A percentile compares a stretch with the other conserved stretches of the same genome.
phyloP scores from a whole-genome alignment of 352 stramenopile species.

The Pythium angustatum region DNA sequence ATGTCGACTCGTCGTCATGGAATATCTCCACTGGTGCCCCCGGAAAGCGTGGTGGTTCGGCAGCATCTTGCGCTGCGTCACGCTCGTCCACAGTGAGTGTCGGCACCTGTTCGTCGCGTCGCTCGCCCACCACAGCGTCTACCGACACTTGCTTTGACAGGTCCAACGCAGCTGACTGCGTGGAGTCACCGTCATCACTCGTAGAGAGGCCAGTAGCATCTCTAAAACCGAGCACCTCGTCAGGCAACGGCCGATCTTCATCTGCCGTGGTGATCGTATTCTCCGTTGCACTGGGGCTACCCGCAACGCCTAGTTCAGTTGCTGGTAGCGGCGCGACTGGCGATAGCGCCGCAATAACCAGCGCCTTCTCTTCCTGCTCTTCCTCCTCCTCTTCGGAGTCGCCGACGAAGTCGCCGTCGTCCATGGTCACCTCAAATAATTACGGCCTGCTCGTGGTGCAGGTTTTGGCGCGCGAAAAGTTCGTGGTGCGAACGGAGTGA shows the following conservation, averaged over 20 bases:
- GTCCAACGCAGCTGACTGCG: not conserved
- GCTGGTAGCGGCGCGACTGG: too few relatives aligned
- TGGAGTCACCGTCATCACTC: not conserved
- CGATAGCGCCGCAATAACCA: too few relatives aligned
- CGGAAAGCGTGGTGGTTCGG: too few relatives aligned
- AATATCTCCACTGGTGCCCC: not conserved
- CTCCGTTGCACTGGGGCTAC: not conserved
- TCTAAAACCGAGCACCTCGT: not conserved
- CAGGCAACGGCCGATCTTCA: not conserved
- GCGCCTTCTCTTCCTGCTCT: not conserved
- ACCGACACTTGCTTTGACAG: too few relatives aligned
- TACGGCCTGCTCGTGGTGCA: not conserved
- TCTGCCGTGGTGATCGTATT: not conserved
- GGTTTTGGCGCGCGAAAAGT: not conserved
- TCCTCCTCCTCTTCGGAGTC: slow-evolving; percentile 31
- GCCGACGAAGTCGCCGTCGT: slow-evolving; percentile 31
- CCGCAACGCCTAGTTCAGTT: not conserved
- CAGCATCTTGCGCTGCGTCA: not conserved
- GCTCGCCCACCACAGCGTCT: too few relatives aligned
- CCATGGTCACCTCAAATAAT: slow-evolving; percentile 13
- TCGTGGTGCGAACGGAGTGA: not conserved
- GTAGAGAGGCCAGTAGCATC: too few relatives aligned
- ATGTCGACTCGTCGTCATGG: not conserved
- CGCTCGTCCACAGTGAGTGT: too few relatives aligned
- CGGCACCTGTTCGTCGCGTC: too few relatives aligned